Conservation (phyloP, 108 stramenopile species). For the Skeletonema marinoi region DNA sequence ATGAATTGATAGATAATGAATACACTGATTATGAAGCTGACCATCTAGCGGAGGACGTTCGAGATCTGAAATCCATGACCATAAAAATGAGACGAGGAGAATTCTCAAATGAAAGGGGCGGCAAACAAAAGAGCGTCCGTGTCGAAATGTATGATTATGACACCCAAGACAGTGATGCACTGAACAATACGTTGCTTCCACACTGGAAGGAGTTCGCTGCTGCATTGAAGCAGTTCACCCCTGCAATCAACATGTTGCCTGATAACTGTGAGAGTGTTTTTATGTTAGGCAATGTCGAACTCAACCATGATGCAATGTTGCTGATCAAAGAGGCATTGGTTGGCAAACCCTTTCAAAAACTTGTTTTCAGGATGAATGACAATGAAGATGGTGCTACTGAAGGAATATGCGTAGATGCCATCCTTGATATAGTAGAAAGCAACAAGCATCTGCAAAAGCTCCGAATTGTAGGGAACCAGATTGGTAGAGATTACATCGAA, state of each 20-base stretch:
- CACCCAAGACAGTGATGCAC: not conserved
- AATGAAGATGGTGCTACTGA: not conserved
- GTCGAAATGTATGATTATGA: not conserved
- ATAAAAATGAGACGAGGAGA: not conserved
- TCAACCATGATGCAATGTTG: not conserved
- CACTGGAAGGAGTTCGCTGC: not conserved
- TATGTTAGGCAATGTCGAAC: not conserved
- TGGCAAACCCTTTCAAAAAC: not conserved
- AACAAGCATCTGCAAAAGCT: not conserved
- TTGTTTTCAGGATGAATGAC: not conserved
- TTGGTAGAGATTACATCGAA: not conserved
- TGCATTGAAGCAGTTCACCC: not conserved
- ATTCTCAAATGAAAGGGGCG: not conserved
- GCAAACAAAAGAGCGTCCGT: not conserved
- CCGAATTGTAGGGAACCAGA: too few species aligned
- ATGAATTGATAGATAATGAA: not conserved
- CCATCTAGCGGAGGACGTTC: not conserved
- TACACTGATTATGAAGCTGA: not conserved
- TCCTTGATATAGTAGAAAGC: not conserved
- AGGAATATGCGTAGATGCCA: not conserved
- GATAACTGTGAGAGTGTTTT: not conserved
- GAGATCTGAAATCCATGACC: not conserved
- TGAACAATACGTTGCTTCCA: not conserved
- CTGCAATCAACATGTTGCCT: not conserved
- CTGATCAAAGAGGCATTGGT: not conserved